Base-by-base conservation (phyloP, 2,329 filamentous ascomycete genomes). In the Chalaropsis ovoidea region DNA sequence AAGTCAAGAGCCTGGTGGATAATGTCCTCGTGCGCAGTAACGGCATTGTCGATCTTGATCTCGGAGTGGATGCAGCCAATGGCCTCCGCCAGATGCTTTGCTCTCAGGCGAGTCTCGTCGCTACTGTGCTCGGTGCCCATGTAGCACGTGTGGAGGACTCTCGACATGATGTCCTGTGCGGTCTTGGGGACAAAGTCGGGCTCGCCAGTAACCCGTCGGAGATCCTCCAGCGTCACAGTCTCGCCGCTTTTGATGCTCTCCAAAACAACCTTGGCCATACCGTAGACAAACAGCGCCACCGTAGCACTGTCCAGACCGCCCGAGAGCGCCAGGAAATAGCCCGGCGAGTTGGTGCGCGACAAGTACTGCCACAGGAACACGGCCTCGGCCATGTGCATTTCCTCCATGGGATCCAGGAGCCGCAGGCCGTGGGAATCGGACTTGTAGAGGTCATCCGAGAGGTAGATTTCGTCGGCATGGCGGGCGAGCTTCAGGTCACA, bases 51-150 rank as follows among this genome's bases (percentile, higher is more conserved):
- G 66, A 93, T 90, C 70, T 90, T 83, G 56, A 90, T 77, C 71
- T 92, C 82, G 3, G 83, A 79, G 72, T 94, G 90, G 71, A 90
- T 86, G 17, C 82, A 79, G 2, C 88, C 89, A 63, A 93, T 90
- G 3, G 77, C 79, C 3, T 77, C 71, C 3, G 80, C 73, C 0
- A 93, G 78, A 0, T 81, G 78, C 71, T 82, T 81, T 1, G 89
- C 86, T 74, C 85, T 76, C 11, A 76, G 76, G 10, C 84, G 74
- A 0, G 85, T 87, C 67, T 86, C 83, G 31, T 77, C 74, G 10
- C 79, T 81, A 0, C 79, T 83, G 71, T 86, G 83, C 67, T 79
- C 74, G 0, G 80, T 86, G 24, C 83, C 85, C 82, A 86, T 84
- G 72, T 81, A 87, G 67, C 77, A 79, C 1, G 72, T 73, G 27